phyloP scores from a whole-genome alignment of 169 alveolate species.

The Plasmodium billcollinsi region DNA sequence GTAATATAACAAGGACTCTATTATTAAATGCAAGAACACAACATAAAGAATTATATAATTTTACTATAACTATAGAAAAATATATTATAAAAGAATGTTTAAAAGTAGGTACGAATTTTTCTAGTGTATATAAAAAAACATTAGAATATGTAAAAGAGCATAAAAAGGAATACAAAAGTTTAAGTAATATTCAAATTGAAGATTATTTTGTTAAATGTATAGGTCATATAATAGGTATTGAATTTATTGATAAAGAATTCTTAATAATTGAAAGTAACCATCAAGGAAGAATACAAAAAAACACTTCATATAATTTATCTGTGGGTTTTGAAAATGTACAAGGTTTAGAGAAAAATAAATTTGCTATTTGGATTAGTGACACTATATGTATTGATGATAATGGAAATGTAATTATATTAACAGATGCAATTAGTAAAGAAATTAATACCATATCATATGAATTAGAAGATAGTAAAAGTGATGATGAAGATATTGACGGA shows the following conservation, averaged over 20 bases:
- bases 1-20: conserved; percentile 85
- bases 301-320: conserved; percentile 89
- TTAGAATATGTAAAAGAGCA: conserved; percentile 75
- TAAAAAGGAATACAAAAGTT: conserved; percentile 15
- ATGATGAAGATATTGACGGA: conserved; percentile 80
- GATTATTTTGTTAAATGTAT: conserved; percentile 84
- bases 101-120: conserved; percentile 78
- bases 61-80: conserved; percentile 80
- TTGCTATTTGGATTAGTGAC: conserved; percentile 93
- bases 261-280: conserved; percentile 71
- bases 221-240: conserved; percentile 92
- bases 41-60: conserved; percentile 83
- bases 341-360: conserved; percentile 79
- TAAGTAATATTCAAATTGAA: conserved; percentile 36
- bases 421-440: conserved; percentile 85
- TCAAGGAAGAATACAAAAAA: conserved; percentile 78
- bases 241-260: conserved; percentile 86
- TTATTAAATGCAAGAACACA: conserved; percentile 82
- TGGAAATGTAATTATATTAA: conserved; percentile 82
- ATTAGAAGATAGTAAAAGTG: conserved; percentile 84
- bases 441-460: conserved; percentile 89
- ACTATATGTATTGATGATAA: conserved; percentile 86
- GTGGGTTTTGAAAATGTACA: conserved; percentile 88
- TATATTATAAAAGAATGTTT: conserved; percentile 78
- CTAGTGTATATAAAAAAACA: conserved; percentile 80